Evolutionary conservation across 2,329 filamentous ascomycete genomes (phyloP), one percentile per base, ranked within the genome.

Genomic region (Sarocladium kiliense): DNA sequence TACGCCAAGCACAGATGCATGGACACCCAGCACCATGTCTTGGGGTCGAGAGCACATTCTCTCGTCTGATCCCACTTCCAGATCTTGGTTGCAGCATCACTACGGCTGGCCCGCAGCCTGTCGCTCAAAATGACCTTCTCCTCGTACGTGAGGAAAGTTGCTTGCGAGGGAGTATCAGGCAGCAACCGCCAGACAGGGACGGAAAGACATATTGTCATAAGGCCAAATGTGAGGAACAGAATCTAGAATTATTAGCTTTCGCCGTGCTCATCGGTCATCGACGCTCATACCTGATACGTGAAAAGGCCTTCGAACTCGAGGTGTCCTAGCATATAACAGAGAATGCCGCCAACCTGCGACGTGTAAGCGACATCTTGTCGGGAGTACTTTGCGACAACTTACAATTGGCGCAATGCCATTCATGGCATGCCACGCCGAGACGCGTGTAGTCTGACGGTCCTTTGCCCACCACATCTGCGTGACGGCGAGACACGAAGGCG

Each of bases 401-500:
- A 75, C 73, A 60, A 83, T 80, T 62, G 78, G 80, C 3, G 79
- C 80, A 3, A 84, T 65, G 2, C 82, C 81, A 54, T 84, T 81
- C 77, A 83, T 85, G 19, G 75, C 77, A 61, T 84, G 84, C 82
- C 82, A 85, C 2, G 75, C 74, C 9, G 78, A 77, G 12, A 80
- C 78, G 2, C 82, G 69, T 51, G 79, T 64, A 0, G 81, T 82
- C 64, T 85, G 81, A 26, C 56, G 25, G 59, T 68, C 56, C 75
- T 72, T 53, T 81, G 74, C 41, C 72, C 79, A 86, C 82, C 82
- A 86, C 78, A 84, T 83, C 55, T 79, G 75, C 1, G 80, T 82
- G 32, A 83, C 79, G 18, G 79, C 78, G 16, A 82, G 71, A 59
- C 82, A 84, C 19, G 75, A 76, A 0, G 81, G 80, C 2, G 68